Percentiles rank a stretch among this genome's conserved stretches.
These are phyloP conservation scores for Carallia pectinifolia DNA, from an alignment of 345 rosid species.

Conservation along the genomic window DNA sequence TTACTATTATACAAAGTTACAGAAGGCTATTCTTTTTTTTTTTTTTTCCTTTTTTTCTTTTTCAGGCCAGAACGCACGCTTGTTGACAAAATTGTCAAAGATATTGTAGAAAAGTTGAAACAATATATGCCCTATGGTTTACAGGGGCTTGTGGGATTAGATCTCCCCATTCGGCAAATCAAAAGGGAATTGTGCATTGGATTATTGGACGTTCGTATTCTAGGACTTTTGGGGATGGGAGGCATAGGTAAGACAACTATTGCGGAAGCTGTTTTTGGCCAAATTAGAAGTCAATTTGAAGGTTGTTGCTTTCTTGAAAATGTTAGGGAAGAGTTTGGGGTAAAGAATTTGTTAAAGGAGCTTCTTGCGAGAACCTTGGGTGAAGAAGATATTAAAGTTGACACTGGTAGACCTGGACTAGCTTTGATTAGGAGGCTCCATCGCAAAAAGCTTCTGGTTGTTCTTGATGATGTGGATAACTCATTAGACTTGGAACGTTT, in stretches of 20 bases:
- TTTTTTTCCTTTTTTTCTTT: too few species aligned
- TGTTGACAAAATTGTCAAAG: background rate
- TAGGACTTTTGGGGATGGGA: slow-evolving; percentile 16
- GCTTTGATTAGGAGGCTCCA: background rate
- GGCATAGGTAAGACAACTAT: background rate
- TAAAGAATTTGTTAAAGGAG: background rate
- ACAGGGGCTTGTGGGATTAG: background rate
- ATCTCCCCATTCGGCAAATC: background rate
- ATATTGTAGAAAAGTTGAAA: background rate
- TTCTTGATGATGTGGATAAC: background rate
- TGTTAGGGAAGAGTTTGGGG: background rate
- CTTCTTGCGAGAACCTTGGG: background rate
- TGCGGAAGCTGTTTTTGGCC: background rate
- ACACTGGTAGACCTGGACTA: too few species aligned
- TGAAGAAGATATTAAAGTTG: too few species aligned
- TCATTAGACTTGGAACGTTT: background rate
- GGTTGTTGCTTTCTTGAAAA: background rate
- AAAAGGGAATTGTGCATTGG: background rate
- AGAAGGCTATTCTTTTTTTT: too few species aligned
- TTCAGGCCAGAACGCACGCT: background rate
- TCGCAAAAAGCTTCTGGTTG: background rate
- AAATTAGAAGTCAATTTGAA: background rate
- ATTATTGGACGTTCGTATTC: background rate
- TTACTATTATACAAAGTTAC: too few species aligned
- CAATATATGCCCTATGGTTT: background rate